Base-by-base conservation (phyloP, 345 rosid species). In the Bruguiera gymnorhiza region DNA sequence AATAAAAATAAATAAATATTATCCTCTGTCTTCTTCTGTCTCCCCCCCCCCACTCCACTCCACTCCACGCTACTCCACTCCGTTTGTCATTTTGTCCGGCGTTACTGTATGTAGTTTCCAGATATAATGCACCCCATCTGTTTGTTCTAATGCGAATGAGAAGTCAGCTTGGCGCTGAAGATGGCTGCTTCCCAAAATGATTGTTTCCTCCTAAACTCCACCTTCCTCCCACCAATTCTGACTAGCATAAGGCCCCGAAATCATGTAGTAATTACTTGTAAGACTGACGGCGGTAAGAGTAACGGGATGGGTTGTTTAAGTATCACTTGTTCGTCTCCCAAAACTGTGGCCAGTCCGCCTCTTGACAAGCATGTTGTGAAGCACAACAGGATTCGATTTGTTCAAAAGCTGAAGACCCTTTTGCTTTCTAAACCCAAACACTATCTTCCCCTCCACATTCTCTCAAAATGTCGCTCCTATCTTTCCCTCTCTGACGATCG, bases 371-470 rank as follows among this genome's bases (percentile, higher is more conserved):
- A 89, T 62, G 94, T 89, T 13, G 91, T 80, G 70, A 84, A 74
- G 79, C 85, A 83, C 46, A 89, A 88, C 83, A 88, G 64, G 81
- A 84, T 87, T 63, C 83, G 91, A 57, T 93, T 91, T 72, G 83
- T 91, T 21, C 96, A 85, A 59, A 93, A 93, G 81, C 83, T 93
- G 68, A 93, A 86, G 60, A 89, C 91, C 0, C 73, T 93, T 51
- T 83, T 93, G 39, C 87, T 93, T 56, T 93, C 97, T 51, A 89
- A 91, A 63, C 97, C 97, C 50, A 91, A 88, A 39, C 91, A 88
- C 79, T 91, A 46, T 74, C 79, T 93, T 57, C 91, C 92, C 0
- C 70, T 93, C 56, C 87, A 88, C 58, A 81, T 91, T 62, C 96
- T 93, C 57, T 72, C 86, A 67, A 89, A 93, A 76, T 93, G 96